phyloP scores from a whole-genome alignment of 768 basidiomycete species.

The Boletus reticuloceps region DNA sequence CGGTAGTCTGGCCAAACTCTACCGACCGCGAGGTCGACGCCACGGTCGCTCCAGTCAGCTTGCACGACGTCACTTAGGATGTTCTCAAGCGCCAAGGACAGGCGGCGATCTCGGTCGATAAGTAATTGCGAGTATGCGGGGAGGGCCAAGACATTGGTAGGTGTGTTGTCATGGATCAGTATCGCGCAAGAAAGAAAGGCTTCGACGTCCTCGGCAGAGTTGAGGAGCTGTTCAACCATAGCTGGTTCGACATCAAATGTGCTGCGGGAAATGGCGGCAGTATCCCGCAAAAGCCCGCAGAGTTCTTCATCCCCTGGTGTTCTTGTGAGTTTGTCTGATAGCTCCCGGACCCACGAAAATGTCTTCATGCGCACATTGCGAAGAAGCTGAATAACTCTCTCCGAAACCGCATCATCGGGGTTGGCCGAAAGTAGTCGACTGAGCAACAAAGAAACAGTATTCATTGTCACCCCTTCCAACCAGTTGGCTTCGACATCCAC shows the following conservation, averaged over 20 bases:
- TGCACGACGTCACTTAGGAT: constrained; percentile 9
- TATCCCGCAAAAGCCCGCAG: constrained; percentile 9
- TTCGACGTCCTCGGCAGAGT: constrained; percentile 20
- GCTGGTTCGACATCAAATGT: constrained; percentile 26
- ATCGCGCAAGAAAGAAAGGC: constrained; percentile 35
- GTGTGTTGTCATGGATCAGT: constrained; percentile 29
- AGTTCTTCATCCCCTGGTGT: not conserved
- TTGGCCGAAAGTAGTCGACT: too few relatives aligned
- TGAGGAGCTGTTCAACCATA: constrained; percentile 9
- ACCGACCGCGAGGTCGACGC: constrained; percentile 16
- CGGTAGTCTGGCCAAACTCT: constrained; percentile 32
- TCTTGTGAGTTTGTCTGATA: constrained; percentile 9
- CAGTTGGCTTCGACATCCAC: too few relatives aligned
- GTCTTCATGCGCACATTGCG: too few relatives aligned
- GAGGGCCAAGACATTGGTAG: constrained; percentile 3
- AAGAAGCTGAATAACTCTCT: too few relatives aligned
- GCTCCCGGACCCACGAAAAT: constrained; percentile 17
- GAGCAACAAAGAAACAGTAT: too few relatives aligned
- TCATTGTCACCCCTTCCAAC: too few relatives aligned
- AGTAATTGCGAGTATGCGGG: constrained; percentile 10
- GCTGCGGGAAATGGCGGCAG: constrained; percentile 18
- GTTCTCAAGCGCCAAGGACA: constrained; percentile 30
- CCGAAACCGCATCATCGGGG: too few relatives aligned
- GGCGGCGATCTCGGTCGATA: constrained; percentile 28
- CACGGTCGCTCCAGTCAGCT: not conserved